These are phyloP conservation scores for Aphanomyces invadans DNA, from an alignment of 352 stramenopile genomes.

Conservation along the genomic window DNA sequence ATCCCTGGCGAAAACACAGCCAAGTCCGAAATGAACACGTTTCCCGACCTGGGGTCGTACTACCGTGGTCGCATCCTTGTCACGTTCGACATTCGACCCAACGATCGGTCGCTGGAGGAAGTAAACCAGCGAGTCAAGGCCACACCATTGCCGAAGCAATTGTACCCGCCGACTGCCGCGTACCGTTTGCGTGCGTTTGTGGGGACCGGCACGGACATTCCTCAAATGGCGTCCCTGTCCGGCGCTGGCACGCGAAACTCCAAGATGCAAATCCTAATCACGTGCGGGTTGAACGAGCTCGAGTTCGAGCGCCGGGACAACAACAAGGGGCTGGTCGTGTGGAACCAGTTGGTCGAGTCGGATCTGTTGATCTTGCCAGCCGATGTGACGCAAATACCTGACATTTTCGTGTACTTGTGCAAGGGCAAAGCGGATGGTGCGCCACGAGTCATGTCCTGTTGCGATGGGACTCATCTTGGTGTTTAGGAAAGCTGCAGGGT, in stretches of 20 bases:
- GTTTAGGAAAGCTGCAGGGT: conserved; percentile 18
- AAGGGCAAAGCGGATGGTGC: conserved; percentile 53
- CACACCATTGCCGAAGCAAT: conserved; percentile 46
- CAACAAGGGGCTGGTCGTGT: conserved; percentile 71
- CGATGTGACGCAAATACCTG: conserved; percentile 67
- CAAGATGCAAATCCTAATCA: conserved; percentile 71
- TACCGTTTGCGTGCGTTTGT: conserved; percentile 71
- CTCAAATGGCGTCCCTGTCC: conserved; percentile 56
- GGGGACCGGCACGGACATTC: conserved; percentile 65
- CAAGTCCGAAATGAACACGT: conserved; percentile 83
- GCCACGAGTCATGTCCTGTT: conserved; percentile 6
- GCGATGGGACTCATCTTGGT: background rate
- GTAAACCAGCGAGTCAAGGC: conserved; percentile 81
- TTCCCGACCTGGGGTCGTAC: conserved; percentile 68
- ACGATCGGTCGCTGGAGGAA: conserved; percentile 71
- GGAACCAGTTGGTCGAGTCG: conserved; percentile 71
- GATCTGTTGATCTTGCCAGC: conserved; percentile 68
- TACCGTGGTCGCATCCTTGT: conserved; percentile 82
- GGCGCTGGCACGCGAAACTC: conserved; percentile 60
- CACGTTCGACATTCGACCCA: conserved; percentile 54
- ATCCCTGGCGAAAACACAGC: conserved; percentile 46
- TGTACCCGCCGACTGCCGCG: conserved; percentile 50
- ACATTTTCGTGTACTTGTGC: conserved; percentile 85
- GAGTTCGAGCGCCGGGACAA: conserved; percentile 50
- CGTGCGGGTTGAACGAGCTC: conserved; percentile 57